Evolutionary conservation across 148 eudicot genomes (phyloP), one percentile per base, ranked within the genome.

Genomic region (Nepenthes gracilis): DNA sequence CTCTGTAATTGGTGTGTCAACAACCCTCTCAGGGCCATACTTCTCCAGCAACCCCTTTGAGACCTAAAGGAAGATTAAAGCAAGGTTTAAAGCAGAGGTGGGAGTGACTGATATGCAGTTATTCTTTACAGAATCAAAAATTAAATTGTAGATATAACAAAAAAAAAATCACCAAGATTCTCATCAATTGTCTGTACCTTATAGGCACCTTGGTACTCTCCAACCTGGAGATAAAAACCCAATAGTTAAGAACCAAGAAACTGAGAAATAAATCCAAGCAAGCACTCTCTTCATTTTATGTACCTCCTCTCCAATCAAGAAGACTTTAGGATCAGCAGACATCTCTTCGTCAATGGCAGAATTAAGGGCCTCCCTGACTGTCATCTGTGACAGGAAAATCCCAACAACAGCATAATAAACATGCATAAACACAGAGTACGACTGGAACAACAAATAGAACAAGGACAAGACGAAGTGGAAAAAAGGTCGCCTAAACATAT

Each of bases 1-100:
- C 96, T 89, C 97, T 36, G 97, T 89, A n/a, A 89, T 89, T 12
- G 97, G 97, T 47, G 97, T 89, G 62, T 89, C 97, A 62, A 83
- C 34, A 66, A 89, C 94, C 74, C 94, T 80, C 51, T 83, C 78
- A 1, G 97, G 94, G 56, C 97, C 97, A 53, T 81, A 86, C 75
- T 89, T 89, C 33, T 84, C 87, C 59, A 89, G 57, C 9, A 89
- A 72, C 60, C 97, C 90, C 71, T 80, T 89, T 14, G 96, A 47
- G 35, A 88, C 79, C 96, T 88, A 61, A 36, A 54, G 33, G 23
- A 57, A 56, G 15, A 1, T 3, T 40, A 40, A 40, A 40, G 45
- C 45, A 40, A 40, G 4, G 45, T 40, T 23, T 23, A 23, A 23
- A 23, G 23, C 23, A 23, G 23, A 23, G 23, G 23, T 23, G 23